Percentiles rank a stretch among this genome's conserved stretches.
These are phyloP conservation scores for Lithocarpus polystachyus DNA, from an alignment of 306 rosid genomes.

Conservation along the genomic window DNA sequence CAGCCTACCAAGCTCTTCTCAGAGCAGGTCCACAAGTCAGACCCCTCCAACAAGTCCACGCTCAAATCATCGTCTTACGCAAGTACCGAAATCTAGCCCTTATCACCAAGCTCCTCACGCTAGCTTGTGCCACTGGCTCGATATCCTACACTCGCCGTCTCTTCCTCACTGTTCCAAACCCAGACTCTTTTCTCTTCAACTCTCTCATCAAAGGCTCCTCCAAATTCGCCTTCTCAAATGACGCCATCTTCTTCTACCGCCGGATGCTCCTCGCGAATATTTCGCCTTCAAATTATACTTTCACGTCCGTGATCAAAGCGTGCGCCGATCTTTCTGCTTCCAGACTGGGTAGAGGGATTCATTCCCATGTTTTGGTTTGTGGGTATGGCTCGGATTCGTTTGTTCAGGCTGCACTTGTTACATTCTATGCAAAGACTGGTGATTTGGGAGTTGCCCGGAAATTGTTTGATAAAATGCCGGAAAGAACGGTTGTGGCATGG, in stretches of 20 bases:
- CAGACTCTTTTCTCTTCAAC: conserved; percentile 71
- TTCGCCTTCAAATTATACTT: conserved; percentile 63
- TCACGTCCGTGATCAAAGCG: conserved; percentile 84
- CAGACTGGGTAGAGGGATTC: conserved; percentile 43
- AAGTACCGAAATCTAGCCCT: conserved; percentile 59
- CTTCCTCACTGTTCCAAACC: conserved; percentile 44
- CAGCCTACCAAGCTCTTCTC: conserved; percentile 54
- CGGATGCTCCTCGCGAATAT: conserved; percentile 50
- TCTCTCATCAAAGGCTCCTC: conserved; percentile 66
- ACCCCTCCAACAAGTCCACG: conserved; percentile 69
- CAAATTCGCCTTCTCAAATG: conserved; percentile 48
- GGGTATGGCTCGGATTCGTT: conserved; percentile 64
- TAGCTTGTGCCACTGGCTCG: conserved; percentile 71
- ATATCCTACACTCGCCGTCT: conserved; percentile 61
- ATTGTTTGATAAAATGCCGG: conserved; percentile 66
- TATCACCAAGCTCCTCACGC: conserved; percentile 70
- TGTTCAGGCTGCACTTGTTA: conserved; percentile 61
- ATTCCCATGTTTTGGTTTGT: conserved; percentile 56
- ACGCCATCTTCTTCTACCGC: conserved; percentile 57
- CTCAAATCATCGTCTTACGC: conserved; percentile 65
- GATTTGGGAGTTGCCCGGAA: conserved; percentile 41
- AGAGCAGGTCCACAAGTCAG: conserved; percentile 61
- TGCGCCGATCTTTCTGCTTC: conserved; percentile 65
- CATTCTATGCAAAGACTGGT: conserved; percentile 53
- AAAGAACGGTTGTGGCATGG: conserved; percentile 71